These are phyloP conservation scores for Backusella tarrabulga DNA, from an alignment of 192 early-diverging fungal species.

Conservation along the genomic window DNA sequence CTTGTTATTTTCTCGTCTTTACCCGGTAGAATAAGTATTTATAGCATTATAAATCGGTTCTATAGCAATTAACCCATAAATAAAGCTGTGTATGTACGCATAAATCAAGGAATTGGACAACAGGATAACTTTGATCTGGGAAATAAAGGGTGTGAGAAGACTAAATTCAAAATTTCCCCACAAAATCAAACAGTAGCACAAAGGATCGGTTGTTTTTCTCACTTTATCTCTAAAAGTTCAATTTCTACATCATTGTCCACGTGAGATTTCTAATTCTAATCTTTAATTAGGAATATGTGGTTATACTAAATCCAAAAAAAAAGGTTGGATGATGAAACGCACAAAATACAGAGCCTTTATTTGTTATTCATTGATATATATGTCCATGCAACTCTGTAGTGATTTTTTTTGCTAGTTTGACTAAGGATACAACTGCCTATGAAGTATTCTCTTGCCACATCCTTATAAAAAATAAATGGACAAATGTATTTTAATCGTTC, in stretches of 20 bases:
- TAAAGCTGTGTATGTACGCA: background rate
- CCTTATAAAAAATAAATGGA: background rate
- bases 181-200: background rate
- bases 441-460: background rate
- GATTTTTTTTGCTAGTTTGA: background rate
- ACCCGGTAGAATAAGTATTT: background rate
- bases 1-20: background rate
- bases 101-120: background rate
- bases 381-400: background rate
- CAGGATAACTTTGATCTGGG: background rate
- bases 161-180: background rate
- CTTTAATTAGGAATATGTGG: background rate
- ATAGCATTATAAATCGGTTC: background rate
- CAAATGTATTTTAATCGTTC: background rate
- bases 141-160: background rate
- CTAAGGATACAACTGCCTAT: background rate
- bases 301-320: background rate
- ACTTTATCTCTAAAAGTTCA: constrained; percentile 6
- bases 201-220: constrained; percentile 4
- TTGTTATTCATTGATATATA: background rate
- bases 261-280: background rate
- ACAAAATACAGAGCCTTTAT: background rate
- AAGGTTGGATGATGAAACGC: background rate
- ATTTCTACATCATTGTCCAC: background rate
- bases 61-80: background rate